phyloP scores from a whole-genome alignment of 2,329 filamentous ascomycete genomes.

The Fusarium sp. region DNA sequence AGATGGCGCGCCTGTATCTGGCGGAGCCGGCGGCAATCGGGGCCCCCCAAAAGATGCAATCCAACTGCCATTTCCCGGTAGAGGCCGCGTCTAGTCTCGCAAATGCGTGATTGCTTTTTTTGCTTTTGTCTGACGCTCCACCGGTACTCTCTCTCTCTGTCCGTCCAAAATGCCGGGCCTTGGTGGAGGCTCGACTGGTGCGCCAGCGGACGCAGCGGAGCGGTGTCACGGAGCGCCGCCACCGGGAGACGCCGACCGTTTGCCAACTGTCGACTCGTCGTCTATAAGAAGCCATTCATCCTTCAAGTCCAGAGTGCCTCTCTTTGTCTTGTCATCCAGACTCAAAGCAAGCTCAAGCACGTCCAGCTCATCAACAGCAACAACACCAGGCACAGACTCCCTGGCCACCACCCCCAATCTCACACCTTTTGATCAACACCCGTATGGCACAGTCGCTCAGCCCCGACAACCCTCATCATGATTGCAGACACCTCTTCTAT shows the following conservation, averaged over 20 bases:
- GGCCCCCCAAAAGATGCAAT: conserved; percentile 21
- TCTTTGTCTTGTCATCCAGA: background rate
- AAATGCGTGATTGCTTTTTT: conserved; percentile 10
- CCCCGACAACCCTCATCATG: conserved; percentile 57
- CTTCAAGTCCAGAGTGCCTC: conserved; percentile 15
- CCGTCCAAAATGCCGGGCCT: background rate
- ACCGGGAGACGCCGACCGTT: conserved; percentile 32
- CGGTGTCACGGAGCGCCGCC: conserved; percentile 34
- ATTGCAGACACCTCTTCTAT: conserved; percentile 61
- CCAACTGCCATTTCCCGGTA: conserved; percentile 23
- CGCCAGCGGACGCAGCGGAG: conserved; percentile 23
- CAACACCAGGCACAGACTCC: conserved; percentile 4
- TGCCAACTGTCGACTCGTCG: conserved; percentile 18
- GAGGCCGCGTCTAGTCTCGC: conserved; percentile 11
- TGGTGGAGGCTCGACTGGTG: background rate
- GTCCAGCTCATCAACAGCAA: background rate
- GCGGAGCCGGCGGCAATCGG: conserved; percentile 8
- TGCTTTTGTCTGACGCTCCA: conserved; percentile 18
- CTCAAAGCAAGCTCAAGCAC: conserved; percentile 16
- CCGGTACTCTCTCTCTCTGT: background rate
- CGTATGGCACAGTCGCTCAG: conserved; percentile 50
- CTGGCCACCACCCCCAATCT: conserved; percentile 6
- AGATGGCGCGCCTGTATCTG: conserved; percentile 17
- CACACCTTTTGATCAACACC: conserved; percentile 19
- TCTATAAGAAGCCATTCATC: conserved; percentile 47